Base-by-base conservation (phyloP, 192 early-diverging fungal genomes). In the Allomyces javanicus region DNA sequence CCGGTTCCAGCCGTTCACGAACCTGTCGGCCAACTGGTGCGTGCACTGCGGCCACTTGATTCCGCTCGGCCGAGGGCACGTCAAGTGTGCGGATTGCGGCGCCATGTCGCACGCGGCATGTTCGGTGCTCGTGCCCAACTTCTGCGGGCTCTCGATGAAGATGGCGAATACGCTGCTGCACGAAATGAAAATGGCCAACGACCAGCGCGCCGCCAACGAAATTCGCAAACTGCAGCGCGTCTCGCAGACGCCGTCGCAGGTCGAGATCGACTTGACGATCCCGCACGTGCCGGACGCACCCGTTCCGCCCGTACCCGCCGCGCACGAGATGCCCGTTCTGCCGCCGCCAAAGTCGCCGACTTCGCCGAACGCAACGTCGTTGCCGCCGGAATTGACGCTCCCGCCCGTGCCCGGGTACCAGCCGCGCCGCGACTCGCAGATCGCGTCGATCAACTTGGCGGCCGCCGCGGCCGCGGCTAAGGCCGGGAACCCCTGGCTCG, bases 41-140 rank as follows among this genome's bases (percentile, higher is more conserved):
- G 91, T 86, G 70, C 96, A 99, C 77, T 99, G 96, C 77, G 96
- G 96, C 40, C 90, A 84, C 55, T 90, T 99, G 87, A 85, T 98
- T 44, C 83, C 94, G 22, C 75, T 99, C 9, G 88, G 91, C 26
- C 71, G 76, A 0, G 67, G 73, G 24, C 69, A 72, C 19, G 61
- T 70, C 66, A 85, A 85, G 65, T 81, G 73, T 70, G 69, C 77
- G 66, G 94, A 97, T 78, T 99, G 96, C 77, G 70, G 73, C 62
- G 72, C 82, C 45, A 81, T 86, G 1, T 89, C 89, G 69, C 96
- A 99, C 72, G 78, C 83, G 25, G 80, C 81, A 23, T 99, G 96
- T 75, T 79, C 83, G 64, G 80, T 85, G 64, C 81, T 90, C 63
- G 86, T 99, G 22, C 96, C 96, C 4, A 87, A 92, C 66, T 85